Evolutionary conservation across 2,329 filamentous ascomycete genomes (phyloP), one percentile per base, ranked within the genome.

Genomic region (Coniella vitis): DNA sequence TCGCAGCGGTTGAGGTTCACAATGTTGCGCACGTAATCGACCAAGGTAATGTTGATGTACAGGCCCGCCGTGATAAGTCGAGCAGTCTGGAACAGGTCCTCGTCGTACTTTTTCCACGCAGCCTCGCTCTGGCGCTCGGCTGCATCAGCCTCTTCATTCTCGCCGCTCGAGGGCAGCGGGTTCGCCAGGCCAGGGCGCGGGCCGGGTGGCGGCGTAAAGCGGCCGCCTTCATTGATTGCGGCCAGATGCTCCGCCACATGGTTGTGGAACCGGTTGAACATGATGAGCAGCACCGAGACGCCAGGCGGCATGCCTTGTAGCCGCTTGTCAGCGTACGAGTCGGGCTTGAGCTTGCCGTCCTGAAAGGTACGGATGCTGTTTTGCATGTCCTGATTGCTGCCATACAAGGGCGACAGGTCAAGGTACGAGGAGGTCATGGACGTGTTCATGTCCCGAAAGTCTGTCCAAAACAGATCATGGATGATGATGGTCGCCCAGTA

Each of bases 241-340:
- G 86, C 86, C 16, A 96, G 71, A 53, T 91, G 85, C 47, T 82
- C 78, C 1, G 87, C 90, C 0, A 90, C 80, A 55, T 93, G 77
- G 66, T 97, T 96, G 67, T 96, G 91, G 67, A 94, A 94, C 20
- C 83, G 78, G 58, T 84, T 85, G 67, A 89, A 84, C 85, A 90
- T 88, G 64, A 90, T 75, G 22, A 90, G 67, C 3, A 90, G 59
- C 4, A 87, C 81, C 48, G 80, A 76, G 4, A 86, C 84, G 12
- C 85, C 84, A 0, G 87, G 83, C 0, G 86, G 87, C 59, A 87
- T 83, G 9, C 79, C 83, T 20, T 84, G 66, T 2, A 90, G 69
- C 47, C 86, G 75, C 64, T 82, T 81, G 59, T 89, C 84, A 3
- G 83, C 79, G 56, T 86, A 90, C 7, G 73, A 71, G 57, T 91